Conservation (phyloP, 208 protist species). For the Trypanosoma melophagium region DNA sequence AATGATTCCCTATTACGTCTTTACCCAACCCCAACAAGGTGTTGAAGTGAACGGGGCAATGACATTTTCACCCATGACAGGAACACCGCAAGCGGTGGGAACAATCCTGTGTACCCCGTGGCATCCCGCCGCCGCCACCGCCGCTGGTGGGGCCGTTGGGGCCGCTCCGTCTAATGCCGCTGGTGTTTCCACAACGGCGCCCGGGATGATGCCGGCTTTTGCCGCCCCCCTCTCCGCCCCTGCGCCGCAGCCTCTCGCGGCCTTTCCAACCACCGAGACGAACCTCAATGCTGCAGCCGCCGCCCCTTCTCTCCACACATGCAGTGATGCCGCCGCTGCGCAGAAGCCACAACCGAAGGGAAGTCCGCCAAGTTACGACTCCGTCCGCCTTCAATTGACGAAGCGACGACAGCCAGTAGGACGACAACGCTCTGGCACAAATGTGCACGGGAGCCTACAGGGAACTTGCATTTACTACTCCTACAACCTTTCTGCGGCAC, state of each 20-base stretch:
- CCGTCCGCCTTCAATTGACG: constrained; percentile 6
- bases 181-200: neutral
- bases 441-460: constrained; percentile 32
- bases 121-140: constrained; percentile 4
- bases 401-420: constrained; percentile 10
- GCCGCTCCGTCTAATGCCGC: constrained; percentile 7
- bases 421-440: constrained; percentile 25
- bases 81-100: constrained; percentile 19
- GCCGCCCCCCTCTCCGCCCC: neutral
- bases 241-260: constrained; percentile 3
- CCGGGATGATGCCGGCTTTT: neutral
- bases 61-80: constrained; percentile 14
- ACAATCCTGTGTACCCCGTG: constrained; percentile 16
- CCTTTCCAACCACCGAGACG: neutral
- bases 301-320: neutral
- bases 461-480: constrained; percentile 29
- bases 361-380: constrained; percentile 29
- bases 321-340: neutral
- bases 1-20: constrained; percentile 20
- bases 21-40: constrained; percentile 15
- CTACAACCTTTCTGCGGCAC: constrained; percentile 27
- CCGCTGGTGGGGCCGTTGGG: constrained; percentile 11
- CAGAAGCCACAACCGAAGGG: constrained; percentile 1
- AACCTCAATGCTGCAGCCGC: neutral
- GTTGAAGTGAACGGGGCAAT: constrained; percentile 23